Conservation (phyloP, 1,284 basidiomycete species). For the Malassezia psittaci region DNA sequence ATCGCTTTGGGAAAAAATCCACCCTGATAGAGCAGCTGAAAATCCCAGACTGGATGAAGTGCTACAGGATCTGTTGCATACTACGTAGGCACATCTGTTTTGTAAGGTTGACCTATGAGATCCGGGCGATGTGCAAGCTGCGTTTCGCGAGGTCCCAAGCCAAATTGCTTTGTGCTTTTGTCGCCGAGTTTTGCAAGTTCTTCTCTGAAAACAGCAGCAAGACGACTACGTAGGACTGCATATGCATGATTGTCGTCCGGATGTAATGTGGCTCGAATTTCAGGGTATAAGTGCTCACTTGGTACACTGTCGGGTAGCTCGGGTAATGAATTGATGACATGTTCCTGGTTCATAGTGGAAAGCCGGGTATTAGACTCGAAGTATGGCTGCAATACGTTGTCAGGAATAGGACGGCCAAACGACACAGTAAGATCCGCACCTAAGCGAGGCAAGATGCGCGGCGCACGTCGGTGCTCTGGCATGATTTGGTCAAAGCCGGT, state of each 20-base stretch:
- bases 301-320: not conserved
- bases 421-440: conserved; percentile 31
- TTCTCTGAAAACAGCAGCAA: conserved; percentile 16
- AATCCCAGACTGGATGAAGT: not conserved
- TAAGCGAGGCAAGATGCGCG: conserved; percentile 31
- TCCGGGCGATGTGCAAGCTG: conserved; percentile 7
- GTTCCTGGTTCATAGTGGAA: not conserved
- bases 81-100: conserved; percentile 1
- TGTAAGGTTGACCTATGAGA: not conserved
- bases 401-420: conserved; percentile 33
- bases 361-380: not conserved
- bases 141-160: conserved; percentile 6
- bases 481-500: conserved; percentile 51
- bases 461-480: conserved; percentile 37
- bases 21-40: not conserved
- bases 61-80: not conserved
- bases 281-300: not conserved
- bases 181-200: conserved; percentile 13
- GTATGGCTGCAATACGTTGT: not conserved
- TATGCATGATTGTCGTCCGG: conserved; percentile 5
- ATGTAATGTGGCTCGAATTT: not conserved
- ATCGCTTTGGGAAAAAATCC: conserved; percentile 2
- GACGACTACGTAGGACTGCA: conserved; percentile 13
- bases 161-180: not conserved
- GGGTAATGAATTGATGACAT: not conserved